Evolutionary conservation across 176 grass and related monocot genomes (phyloP).

Genomic region (Aegilops tauschii): DNA sequence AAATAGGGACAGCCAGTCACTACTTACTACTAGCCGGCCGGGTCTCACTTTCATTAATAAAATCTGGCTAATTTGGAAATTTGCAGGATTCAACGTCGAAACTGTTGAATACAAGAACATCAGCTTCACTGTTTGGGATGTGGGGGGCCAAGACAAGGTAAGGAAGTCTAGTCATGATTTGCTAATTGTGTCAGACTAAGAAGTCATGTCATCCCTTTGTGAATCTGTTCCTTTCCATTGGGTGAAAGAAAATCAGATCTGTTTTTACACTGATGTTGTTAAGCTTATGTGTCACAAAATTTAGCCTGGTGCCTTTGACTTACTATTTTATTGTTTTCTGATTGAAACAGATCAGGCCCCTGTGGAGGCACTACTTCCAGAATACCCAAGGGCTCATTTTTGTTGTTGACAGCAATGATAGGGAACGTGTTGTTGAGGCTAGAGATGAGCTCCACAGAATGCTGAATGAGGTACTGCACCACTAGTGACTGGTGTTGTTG

Average conservation of each 20-base stretch:
- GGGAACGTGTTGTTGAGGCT: conserved; percentile 89
- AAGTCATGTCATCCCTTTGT: background rate
- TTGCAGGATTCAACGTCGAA: conserved; percentile 80
- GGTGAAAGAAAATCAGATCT: too few relatives aligned
- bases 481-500: background rate
- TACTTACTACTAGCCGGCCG: too few relatives aligned
- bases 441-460: conserved; percentile 87
- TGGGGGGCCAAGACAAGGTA: conserved; percentile 90
- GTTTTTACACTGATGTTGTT: background rate
- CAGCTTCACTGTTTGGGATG: conserved; percentile 93
- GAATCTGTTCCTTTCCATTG: background rate
- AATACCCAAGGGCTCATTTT: conserved; percentile 91
- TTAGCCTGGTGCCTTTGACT: background rate
- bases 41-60: background rate
- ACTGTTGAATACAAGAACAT: conserved; percentile 94
- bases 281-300: background rate
- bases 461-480: conserved; percentile 67
- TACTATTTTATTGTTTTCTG: background rate
- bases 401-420: conserved; percentile 90
- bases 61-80: background rate
- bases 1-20: background rate
- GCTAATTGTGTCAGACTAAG: background rate
- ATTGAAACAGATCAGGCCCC: conserved; percentile 73
- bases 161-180: background rate
- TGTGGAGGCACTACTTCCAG: conserved; percentile 97